Evolutionary conservation across 495 filamentous ascomycete genomes (phyloP), one percentile per base, ranked within the genome.

Genomic region (Xylaria venustula): DNA sequence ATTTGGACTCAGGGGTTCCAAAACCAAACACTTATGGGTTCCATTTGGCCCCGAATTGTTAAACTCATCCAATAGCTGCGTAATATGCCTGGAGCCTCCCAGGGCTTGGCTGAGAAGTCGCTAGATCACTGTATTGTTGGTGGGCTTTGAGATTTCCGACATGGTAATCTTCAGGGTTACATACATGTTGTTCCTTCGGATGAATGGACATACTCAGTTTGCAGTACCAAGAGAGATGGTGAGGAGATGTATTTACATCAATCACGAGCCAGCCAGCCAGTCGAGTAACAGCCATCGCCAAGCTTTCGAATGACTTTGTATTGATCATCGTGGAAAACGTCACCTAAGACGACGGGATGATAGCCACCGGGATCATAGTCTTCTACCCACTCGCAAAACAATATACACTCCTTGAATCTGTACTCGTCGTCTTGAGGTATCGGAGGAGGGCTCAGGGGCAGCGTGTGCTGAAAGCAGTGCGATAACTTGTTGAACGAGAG

Each of bases 291-390:
- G 47, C 79, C 81, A 63, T 73, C 78, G 55, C 79, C 78, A 50
- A 81, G 62, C 65, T 84, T 84, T 58, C 80, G 75, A 5, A 79
- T 42, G 19, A 84, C 66, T 47, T 71, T 76, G 61, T 82, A 84
- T 42, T 75, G 61, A 23, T 70, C 71, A 37, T 72, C 41, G 30
- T 73, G 60, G 11, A 81, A 69, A 15, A 36, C 57, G 45, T 78
- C 71, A 15, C 75, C 77, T 14, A 83, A 57, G 20, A 49, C 61
- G 47, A 79, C 64, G 15, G 81, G 81, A 48, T 83, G 78, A 55
- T 76, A 82, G 5, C 79, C 76, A 28, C 73, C 76, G 41, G 58
- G 45, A 42, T 58, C 61, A 58, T 81, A 81, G 19, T 44, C 37
- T 46, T 68, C 67, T 26, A 66, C 17, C 44, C 60, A 55, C 26